Evolutionary conservation across 1,284 basidiomycete genomes (phyloP), one percentile per base, ranked within the genome.

Genomic region (Ganoderma sinense): DNA sequence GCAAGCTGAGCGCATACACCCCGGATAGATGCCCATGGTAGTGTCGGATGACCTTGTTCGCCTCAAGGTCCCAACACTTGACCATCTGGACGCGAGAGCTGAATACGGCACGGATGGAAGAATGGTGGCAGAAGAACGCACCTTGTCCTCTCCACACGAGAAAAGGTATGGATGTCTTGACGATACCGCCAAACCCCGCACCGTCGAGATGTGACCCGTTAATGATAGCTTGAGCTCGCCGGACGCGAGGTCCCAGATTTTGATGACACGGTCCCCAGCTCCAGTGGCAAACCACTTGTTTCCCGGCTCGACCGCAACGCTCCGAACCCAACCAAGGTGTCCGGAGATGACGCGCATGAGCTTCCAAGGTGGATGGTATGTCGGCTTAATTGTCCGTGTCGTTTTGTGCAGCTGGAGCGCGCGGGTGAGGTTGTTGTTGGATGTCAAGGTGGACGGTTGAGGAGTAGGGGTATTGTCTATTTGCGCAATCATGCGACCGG

Each of bases 211-310:
- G 80, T 99, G 97, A 10, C 98, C 97, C 4, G 98, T 99, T 75
- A 99, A 84, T 56, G 94, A 97, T 51, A 99, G 84, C 82, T 97
- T 99, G 78, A 99, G 86, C 82, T 98, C 97, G 40, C 97, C 97
- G 7, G 92, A 94, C 7, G 98, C 98, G 74, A 99, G 81, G 80
- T 99, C 97, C 97, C 97, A 99, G n/a, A 99, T 97, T 85, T 99
- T 99, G 82, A 99, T 95, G 61, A 99, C 97, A 41, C 97, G 90
- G 82, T 99, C 97, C 8, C 98, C 98, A 0, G 97, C 97, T 69
- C 97, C 97, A 0, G 97, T 97, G 0, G 95, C 97, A 74, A 99
- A 99, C 97, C 97, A 99, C 80, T 97, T 87, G 84, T 99, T 99
- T 36, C 96, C 96, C 20, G 97, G 97, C 80, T 99, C 97, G 56